Evolutionary conservation across 495 filamentous ascomycete species (phyloP).

Genomic region (Extremus antarcticus): DNA sequence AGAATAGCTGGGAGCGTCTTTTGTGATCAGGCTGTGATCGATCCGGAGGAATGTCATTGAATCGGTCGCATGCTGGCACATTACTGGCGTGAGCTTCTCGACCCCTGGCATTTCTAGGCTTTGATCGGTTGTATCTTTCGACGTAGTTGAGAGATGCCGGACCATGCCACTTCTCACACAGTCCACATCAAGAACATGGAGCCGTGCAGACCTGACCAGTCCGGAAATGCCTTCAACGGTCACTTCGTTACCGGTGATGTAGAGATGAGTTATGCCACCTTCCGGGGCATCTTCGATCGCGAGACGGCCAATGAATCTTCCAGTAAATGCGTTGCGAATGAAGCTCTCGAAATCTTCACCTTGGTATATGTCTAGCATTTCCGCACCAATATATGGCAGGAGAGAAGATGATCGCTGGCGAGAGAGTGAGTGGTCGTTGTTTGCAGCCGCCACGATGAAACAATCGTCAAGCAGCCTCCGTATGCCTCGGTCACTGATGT

Average conservation of each 20-base stretch:
- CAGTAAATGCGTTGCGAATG: constrained; percentile 39
- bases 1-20: constrained; percentile 34
- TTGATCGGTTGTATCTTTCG: constrained; percentile 9
- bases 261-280: constrained; percentile 48
- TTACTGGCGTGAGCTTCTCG: constrained; percentile 44
- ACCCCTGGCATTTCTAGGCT: constrained; percentile 34
- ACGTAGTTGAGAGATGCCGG: neutral
- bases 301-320: constrained; percentile 38
- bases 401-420: constrained; percentile 5
- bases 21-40: constrained; percentile 46
- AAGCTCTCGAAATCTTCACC: constrained; percentile 39
- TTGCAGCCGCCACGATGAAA: constrained; percentile 24
- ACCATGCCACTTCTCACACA: neutral
- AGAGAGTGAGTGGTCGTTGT: constrained; percentile 4
- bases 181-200: constrained; percentile 45
- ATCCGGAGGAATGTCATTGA: constrained; percentile 45
- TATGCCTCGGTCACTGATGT: constrained; percentile 45
- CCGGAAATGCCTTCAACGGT: constrained; percentile 44
- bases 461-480: constrained; percentile 42
- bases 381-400: constrained; percentile 16
- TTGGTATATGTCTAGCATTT: constrained; percentile 26
- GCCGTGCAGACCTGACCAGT: constrained; percentile 39
- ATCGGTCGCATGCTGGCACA: constrained; percentile 37
- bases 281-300: constrained; percentile 44
- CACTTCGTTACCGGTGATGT: constrained; percentile 35